Percentiles rank a stretch among this genome's conserved stretches.
These are phyloP conservation scores for Stropharia rugosoannulata DNA, from an alignment of 768 basidiomycete species.

Conservation along the genomic window DNA sequence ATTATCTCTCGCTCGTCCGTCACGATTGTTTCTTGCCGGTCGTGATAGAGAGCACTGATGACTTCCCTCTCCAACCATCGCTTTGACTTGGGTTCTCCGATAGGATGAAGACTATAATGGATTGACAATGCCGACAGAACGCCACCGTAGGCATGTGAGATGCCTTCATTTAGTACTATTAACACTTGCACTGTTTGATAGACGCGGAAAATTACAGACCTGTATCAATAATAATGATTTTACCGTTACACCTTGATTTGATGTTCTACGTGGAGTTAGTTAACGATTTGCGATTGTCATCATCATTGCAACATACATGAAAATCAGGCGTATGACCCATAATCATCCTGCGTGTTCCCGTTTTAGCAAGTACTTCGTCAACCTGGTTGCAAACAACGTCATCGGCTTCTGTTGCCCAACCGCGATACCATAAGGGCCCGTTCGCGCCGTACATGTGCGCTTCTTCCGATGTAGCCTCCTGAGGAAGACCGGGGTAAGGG, in stretches of 20 bases:
- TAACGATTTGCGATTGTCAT: background rate
- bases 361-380: slow-evolving; percentile 64
- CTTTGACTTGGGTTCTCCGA: slow-evolving; percentile 34
- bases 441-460: slow-evolving; percentile 66
- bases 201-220: slow-evolving; percentile 37
- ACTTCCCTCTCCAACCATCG: slow-evolving; percentile 64
- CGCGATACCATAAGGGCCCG: slow-evolving; percentile 94
- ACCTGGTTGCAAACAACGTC: slow-evolving; percentile 69
- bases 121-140: slow-evolving; percentile 86
- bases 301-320: slow-evolving; percentile 36
- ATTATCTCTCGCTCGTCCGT: slow-evolving; percentile 45
- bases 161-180: slow-evolving; percentile 47
- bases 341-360: slow-evolving; percentile 85
- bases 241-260: slow-evolving; percentile 84
- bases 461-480: slow-evolving; percentile 64
- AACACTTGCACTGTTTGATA: background rate
- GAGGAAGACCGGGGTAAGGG: slow-evolving; percentile 71
- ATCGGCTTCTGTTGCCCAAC: slow-evolving; percentile 81
- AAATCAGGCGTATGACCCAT: slow-evolving; percentile 98
- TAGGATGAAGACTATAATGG: slow-evolving; percentile 76
- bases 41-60: slow-evolving; percentile 63
- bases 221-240: slow-evolving; percentile 95
- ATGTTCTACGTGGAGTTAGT: slow-evolving; percentile 51
- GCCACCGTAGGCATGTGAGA: slow-evolving; percentile 95
- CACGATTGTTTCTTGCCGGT: slow-evolving; percentile 50